These are phyloP conservation scores for Paspalum notatum DNA, from an alignment of 176 grass and related monocot genomes.

Conservation along the genomic window DNA sequence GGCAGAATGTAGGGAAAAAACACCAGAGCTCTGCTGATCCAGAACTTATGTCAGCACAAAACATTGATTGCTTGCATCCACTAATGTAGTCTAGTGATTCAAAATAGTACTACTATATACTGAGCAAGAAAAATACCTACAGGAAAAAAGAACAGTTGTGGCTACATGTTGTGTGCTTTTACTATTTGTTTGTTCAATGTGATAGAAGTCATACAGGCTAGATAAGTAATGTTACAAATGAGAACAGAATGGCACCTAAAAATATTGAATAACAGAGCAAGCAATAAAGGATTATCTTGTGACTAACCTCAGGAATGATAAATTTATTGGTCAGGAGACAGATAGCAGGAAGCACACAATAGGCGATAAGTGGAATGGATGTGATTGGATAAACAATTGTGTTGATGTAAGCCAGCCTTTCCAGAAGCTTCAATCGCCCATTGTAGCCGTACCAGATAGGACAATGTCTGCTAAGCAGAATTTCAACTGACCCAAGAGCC, in stretches of 20 bases:
- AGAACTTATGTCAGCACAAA: conserved; percentile 3
- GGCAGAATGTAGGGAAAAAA: conserved; percentile 12
- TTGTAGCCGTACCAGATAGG: conserved; percentile 96
- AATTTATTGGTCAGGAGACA: conserved; percentile 99
- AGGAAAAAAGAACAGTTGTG: neutral
- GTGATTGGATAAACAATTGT: conserved; percentile 97
- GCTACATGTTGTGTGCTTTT: neutral
- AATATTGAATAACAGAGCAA: conserved; percentile 7
- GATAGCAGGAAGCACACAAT: conserved; percentile 96
- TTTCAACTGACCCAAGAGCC: conserved; percentile 97
- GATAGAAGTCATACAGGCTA: neutral
- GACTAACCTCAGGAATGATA: conserved; percentile 93
- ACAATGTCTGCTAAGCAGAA: conserved; percentile 93
- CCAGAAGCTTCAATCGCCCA: conserved; percentile 83
- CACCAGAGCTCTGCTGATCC: neutral
- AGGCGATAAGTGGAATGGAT: conserved; percentile 90
- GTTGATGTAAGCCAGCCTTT: conserved; percentile 97
- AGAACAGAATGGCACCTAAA: neutral
- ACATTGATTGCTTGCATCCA: neutral
- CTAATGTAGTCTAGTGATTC: neutral
- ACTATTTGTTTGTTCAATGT: neutral
- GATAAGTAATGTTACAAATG: neutral
- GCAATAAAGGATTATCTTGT: neutral
- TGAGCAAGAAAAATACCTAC: neutral
- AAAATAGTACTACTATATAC: neutral